phyloP scores from a whole-genome alignment of 805 yeast genomes.

The Debaryomyces hansenii region DNA sequence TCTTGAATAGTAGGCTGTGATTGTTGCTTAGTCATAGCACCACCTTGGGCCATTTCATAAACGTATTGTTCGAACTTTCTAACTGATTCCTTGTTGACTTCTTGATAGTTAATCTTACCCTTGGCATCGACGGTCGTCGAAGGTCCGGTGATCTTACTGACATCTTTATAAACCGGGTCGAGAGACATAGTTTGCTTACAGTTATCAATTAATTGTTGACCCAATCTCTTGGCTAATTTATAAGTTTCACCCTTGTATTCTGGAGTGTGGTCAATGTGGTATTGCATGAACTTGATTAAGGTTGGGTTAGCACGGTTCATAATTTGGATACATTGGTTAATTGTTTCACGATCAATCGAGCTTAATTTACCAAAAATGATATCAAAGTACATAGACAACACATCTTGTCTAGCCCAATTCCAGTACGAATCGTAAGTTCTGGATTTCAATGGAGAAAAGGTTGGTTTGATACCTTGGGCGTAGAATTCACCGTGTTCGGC shows the following conservation, averaged over 20 bases:
- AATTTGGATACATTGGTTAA: conserved; percentile 92
- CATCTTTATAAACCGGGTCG: conserved; percentile 95
- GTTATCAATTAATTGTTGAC: conserved; percentile 92
- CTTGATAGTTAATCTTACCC: conserved; percentile 84
- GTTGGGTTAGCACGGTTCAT: conserved; percentile 97
- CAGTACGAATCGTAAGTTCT: conserved; percentile 96
- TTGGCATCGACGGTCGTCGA: conserved; percentile 82
- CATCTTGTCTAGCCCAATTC: conserved; percentile 99
- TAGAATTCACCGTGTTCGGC: conserved; percentile 85
- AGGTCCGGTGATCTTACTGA: conserved; percentile 92
- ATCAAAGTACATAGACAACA: conserved; percentile 89
- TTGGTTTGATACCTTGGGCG: conserved; percentile 87
- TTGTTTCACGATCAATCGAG: conserved; percentile 92
- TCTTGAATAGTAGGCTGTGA: conserved; percentile 76
- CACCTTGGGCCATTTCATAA: conserved; percentile 94
- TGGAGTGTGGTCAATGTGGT: conserved; percentile 79
- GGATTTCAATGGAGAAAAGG: conserved; percentile 88
- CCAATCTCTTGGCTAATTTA: conserved; percentile 83
- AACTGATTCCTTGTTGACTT: conserved; percentile 84
- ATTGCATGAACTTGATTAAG: conserved; percentile 94
- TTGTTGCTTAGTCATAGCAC: conserved; percentile 66
- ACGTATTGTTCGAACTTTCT: conserved; percentile 96
- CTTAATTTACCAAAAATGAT: conserved; percentile 91
- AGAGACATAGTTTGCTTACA: conserved; percentile 80
- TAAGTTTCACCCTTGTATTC: conserved; percentile 87